Evolutionary conservation across 768 basidiomycete species (phyloP), one percentile per base, ranked within the genome.

Genomic region (Vararia minispora): DNA sequence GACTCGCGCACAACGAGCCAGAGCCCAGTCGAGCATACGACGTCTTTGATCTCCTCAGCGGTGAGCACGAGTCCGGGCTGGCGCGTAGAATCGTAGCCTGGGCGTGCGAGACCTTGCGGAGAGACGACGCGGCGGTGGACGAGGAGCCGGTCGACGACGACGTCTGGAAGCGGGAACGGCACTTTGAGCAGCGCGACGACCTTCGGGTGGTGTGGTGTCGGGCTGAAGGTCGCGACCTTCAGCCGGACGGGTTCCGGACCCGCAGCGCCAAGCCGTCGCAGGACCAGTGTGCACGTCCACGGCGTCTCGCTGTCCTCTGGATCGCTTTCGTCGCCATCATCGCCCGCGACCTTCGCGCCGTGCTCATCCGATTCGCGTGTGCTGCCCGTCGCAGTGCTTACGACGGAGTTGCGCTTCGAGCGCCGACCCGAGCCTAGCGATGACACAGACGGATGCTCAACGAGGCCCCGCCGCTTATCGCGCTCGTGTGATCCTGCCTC

Each of bases 281-380:
- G 63, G 43, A 78, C 74, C 46, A 90, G 66, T n/a, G 75, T 76
- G 53, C 92, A 97, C 32, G 80, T 77, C 91, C 91, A 98, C 0
- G 94, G 90, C 17, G 89, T 91, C 58, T 98, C 92, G 30, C 86
- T 88, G 52, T 97, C 94, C 54, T 98, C 92, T 0, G 91, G 86
- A 47, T 98, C 94, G 43, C 85, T 89, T 31, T 91, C 89, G 12
- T 83, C 79, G 0, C 69, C 87, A 2, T 72, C 69, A 33, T 78
- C 76, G 11, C 41, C 35, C 21, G 34, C 20, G 17, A 12, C 27
- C 8, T 44, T 48, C 27, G 47, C 20, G 22, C 47, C 46, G 8
- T 27, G 38, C n/a, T 37, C 16, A 11, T 39, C 47, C 5, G 47
- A 48, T 7, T 32, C 24, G 3, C n/a, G n/a, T n/a, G n/a, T n/a